Evolutionary conservation across 768 basidiomycete species (phyloP), one percentile per base, ranked within the genome.

Genomic region (Lentinula sp.): DNA sequence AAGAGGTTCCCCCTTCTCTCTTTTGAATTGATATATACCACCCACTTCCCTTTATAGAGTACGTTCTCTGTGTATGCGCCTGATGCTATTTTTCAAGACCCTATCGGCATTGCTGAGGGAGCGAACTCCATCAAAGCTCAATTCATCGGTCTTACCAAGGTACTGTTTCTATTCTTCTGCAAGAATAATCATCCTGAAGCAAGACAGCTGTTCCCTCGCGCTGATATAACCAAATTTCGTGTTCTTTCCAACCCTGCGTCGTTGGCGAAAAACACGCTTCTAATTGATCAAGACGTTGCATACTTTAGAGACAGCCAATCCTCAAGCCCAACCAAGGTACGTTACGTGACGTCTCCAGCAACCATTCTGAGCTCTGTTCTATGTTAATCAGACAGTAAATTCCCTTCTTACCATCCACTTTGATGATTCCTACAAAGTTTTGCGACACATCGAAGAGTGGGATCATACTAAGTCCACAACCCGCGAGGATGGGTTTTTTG

Each of bases 271-370:
- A 76, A 68, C 60, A 74, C 70, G 10, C 70, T 81, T 31, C 70
- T 81, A 35, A 76, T 80, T 52, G 78, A 80, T 65, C 79, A 77
- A 65, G 78, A 82, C 59, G 78, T 82, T 4, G 68, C 74, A 0
- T 81, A 80, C 65, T 80, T 68, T 66, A 73, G 75, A 15, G 69
- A 76, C 54, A 67, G 73, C 1, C 69, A 72, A 40, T 66, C 74
- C 2, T 66, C 71, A 15, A 70, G 72, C 8, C 78, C 80, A 0
- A 78, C 73, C n/a, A 80, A 81, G 70, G 75, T 74, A 56, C 8
- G 40, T 57, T 53, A 57, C 15, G 40, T 13, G 7, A 39, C 4
- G 28, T 28, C 28, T 28, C 28, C 28, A 5, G 9, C 40, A 42
- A 10, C 52, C 6, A 2, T 7, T 5, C 52, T 39, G 37, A 39